A percentile compares a stretch with the other conserved stretches of the same genome.
Evolutionary conservation across 2,329 filamentous ascomycete species (phyloP).

Genomic region (Neophaeococcomyces mojaviensis): DNA sequence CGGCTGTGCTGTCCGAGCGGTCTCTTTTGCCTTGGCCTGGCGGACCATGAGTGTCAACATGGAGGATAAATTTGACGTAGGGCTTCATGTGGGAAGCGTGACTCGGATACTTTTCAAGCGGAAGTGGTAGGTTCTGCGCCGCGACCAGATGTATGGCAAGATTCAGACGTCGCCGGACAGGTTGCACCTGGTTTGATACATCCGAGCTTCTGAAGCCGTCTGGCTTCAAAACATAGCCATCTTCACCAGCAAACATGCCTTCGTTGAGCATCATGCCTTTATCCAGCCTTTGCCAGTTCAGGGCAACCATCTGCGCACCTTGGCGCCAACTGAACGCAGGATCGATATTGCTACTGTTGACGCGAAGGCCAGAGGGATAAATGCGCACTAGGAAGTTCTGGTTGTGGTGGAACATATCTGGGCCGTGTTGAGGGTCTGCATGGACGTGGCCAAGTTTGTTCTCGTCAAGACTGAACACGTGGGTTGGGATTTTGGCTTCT

Average conservation of each 20-base stretch:
- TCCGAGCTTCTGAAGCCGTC: slow-evolving; percentile 54
- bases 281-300: slow-evolving; percentile 91
- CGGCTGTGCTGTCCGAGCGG: slow-evolving; percentile 27
- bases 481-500: slow-evolving; percentile 48
- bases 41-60: slow-evolving; percentile 58
- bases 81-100: slow-evolving; percentile 54
- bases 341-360: slow-evolving; percentile 80
- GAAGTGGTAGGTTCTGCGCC: slow-evolving; percentile 66
- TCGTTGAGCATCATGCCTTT: slow-evolving; percentile 95
- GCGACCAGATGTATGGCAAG: slow-evolving; percentile 67
- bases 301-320: slow-evolving; percentile 80
- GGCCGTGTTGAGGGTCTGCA: slow-evolving; percentile 40
- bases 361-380: slow-evolving; percentile 75
- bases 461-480: slow-evolving; percentile 59
- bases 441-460: slow-evolving; percentile 60
- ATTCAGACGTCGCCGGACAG: slow-evolving; percentile 45
- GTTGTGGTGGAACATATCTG: slow-evolving; percentile 71
- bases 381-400: slow-evolving; percentile 74
- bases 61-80: slow-evolving; percentile 70
- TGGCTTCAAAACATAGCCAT: slow-evolving; percentile 82
- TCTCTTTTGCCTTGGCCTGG: slow-evolving; percentile 36
- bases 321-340: slow-evolving; percentile 79
- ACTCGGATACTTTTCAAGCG: slow-evolving; percentile 38
- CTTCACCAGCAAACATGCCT: slow-evolving; percentile 75
- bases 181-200: slow-evolving; percentile 16